Evolutionary conservation across 768 basidiomycete genomes (phyloP).

Genomic region (Tulasnella sp.): DNA sequence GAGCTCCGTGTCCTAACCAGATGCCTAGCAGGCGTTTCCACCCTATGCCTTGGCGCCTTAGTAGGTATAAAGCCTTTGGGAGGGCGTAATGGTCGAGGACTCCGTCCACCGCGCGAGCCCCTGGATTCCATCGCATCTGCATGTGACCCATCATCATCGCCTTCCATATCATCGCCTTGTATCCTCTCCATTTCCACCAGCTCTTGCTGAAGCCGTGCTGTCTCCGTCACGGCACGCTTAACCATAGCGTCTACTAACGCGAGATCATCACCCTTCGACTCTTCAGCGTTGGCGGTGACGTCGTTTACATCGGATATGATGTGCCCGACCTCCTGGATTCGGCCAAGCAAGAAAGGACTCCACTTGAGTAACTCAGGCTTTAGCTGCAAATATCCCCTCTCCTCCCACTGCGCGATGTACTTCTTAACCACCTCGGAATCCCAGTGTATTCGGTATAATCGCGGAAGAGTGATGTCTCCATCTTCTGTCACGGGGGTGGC

Average conservation of each 20-base stretch:
- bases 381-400: conserved; percentile 60
- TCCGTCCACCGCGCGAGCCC: neutral
- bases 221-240: neutral
- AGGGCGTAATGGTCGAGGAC: neutral
- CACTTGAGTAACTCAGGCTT: conserved; percentile 83
- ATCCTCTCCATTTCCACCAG: conserved; percentile 2
- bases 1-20: conserved; percentile 4
- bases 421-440: conserved; percentile 52
- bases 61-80: conserved; percentile 8
- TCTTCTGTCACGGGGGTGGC: conserved; percentile 24
- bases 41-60: conserved; percentile 6
- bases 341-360: conserved; percentile 77
- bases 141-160: neutral
- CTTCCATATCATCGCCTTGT: conserved; percentile 2
- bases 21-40: neutral
- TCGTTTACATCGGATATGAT: neutral
- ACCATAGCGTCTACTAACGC: conserved; percentile 12
- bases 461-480: conserved; percentile 45
- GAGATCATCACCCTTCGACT: neutral
- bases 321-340: conserved; percentile 14
- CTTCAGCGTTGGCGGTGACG: neutral
- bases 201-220: neutral
- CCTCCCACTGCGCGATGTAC: conserved; percentile 58
- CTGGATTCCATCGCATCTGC: neutral
- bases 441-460: conserved; percentile 67